Percentiles rank a stretch among this genome's conserved stretches.
Evolutionary conservation across 768 basidiomycete genomes (phyloP).

Genomic region (Mycena galopus): DNA sequence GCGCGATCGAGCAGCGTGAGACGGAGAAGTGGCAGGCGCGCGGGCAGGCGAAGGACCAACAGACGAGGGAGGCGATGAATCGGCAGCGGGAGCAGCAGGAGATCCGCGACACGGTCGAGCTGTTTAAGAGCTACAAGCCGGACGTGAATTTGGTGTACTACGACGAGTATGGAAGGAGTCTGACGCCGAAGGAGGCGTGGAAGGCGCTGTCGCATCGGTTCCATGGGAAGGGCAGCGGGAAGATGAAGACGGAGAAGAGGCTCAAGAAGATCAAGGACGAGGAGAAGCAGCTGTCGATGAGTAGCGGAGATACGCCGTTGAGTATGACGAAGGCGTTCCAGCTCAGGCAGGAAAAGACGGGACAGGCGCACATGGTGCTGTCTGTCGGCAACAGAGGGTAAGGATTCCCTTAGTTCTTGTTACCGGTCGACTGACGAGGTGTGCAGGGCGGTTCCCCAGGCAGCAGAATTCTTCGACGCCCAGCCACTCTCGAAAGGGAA

Average conservation of each 20-base stretch:
- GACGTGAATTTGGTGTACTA: constrained; percentile 97
- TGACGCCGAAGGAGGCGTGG: constrained; percentile 98
- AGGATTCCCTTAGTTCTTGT: constrained; percentile 42
- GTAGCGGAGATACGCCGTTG: constrained; percentile 93
- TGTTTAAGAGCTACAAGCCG: constrained; percentile 95
- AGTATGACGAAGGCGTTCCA: constrained; percentile 97
- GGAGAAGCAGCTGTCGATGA: constrained; percentile 94
- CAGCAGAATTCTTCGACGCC: constrained; percentile 81
- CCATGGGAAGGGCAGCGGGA: constrained; percentile 97
- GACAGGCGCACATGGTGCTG: constrained; percentile 96
- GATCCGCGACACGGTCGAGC: constrained; percentile 81
- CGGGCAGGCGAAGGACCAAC: constrained; percentile 90
- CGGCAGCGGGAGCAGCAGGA: constrained; percentile 92
- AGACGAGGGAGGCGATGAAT: constrained; percentile 95
- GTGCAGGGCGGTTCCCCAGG: constrained; percentile 87
- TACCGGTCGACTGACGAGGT: constrained; percentile 22
- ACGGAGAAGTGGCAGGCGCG: constrained; percentile 81
- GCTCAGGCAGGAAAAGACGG: constrained; percentile 91
- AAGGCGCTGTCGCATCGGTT: constrained; percentile 98
- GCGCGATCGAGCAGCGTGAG: constrained; percentile 82
- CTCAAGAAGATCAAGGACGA: constrained; percentile 98
- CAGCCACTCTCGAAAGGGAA: constrained; percentile 88
- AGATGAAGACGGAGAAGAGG: constrained; percentile 97
- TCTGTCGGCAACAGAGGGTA: constrained; percentile 95
- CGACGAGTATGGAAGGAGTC: constrained; percentile 91